Base-by-base conservation (phyloP, 257 asterid species). In the Salvia rosmarinus region DNA sequence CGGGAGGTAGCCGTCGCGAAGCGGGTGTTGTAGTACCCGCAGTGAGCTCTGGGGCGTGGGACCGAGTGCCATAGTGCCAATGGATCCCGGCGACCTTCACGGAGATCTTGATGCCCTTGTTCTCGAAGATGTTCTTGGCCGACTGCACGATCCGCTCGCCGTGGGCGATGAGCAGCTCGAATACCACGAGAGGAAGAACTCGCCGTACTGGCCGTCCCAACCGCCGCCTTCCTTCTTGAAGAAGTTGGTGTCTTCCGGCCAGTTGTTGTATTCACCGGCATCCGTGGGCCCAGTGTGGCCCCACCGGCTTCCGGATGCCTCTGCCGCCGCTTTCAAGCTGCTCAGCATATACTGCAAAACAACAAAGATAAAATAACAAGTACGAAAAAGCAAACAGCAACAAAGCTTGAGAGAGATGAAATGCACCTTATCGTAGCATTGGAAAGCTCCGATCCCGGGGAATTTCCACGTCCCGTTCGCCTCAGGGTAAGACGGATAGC, bases 171-270 rank as follows among this genome's bases (percentile, higher is more conserved):
- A 95, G 96, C 96, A 89, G 79, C 11, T 85, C 77, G 5, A 95
- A 58, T 91, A 95, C 99, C 99, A 95, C 1, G 90, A 66, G 59
- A 95, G 97, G 92, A 95, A 95, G 61, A 91, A 95, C 70, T 89
- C 90, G 5, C 99, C 99, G 13, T 85, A 95, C 7, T 58, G 73
- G 16, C 84, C 8, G 7, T 82, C 65, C 96, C 96, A 95, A 2
- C 97, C 97, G 0, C 98, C 97, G 9, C 86, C 88, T 63, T 91
- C 98, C 71, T 81, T 91, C 13, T 71, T 62, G 89, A 95, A 95
- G 85, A 95, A 95, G 81, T 85, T 90, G 12, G 98, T 91, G 82
- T 91, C 98, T 50, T 95, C 99, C 0, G 97, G 98, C 99, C 99
- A 95, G 83, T 89, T 91, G 82, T 95, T 95, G 83, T 95, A 95